Percentiles rank a stretch among this genome's conserved stretches.
Evolutionary conservation across 2,329 filamentous ascomycete genomes (phyloP).

Genomic region (Capronia americana): DNA sequence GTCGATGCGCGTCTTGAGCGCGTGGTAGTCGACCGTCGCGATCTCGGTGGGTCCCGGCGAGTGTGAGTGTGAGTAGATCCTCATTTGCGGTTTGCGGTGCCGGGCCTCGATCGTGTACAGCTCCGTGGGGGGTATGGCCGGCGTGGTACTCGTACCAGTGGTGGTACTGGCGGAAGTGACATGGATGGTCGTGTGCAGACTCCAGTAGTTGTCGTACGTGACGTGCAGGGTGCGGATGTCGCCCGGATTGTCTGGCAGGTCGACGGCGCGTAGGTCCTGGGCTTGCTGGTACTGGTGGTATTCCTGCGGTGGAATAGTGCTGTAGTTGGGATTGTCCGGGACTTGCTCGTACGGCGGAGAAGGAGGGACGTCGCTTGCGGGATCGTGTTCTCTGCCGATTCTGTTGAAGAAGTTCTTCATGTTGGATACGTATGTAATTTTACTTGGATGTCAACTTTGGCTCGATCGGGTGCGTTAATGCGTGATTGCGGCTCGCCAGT

Average conservation of each 20-base stretch:
- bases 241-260: background rate
- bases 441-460: background rate
- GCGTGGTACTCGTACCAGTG: background rate
- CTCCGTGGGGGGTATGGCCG: background rate
- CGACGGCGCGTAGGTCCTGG: background rate
- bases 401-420: conserved; percentile 2
- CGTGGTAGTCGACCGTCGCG: conserved; percentile 10
- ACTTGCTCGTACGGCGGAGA: no score
- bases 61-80: no score
- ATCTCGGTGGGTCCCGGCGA: background rate
- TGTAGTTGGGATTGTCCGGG: no score
- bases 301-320: background rate
- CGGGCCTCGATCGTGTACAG: conserved; percentile 11
- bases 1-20: conserved; percentile 6
- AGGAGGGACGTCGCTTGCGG: background rate
- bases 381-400: background rate
- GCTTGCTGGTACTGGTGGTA: background rate
- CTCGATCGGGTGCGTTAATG: background rate
- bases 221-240: conserved; percentile 9
- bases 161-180: background rate
- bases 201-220: conserved; percentile 14
- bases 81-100: conserved; percentile 16
- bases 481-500: background rate
- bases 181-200: conserved; percentile 11
- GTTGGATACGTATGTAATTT: background rate